A percentile compares a stretch with the other conserved stretches of the same genome.
These are phyloP conservation scores for Verticillium klebahnii DNA, from an alignment of 2,329 filamentous ascomycete genomes.

Conservation along the genomic window DNA sequence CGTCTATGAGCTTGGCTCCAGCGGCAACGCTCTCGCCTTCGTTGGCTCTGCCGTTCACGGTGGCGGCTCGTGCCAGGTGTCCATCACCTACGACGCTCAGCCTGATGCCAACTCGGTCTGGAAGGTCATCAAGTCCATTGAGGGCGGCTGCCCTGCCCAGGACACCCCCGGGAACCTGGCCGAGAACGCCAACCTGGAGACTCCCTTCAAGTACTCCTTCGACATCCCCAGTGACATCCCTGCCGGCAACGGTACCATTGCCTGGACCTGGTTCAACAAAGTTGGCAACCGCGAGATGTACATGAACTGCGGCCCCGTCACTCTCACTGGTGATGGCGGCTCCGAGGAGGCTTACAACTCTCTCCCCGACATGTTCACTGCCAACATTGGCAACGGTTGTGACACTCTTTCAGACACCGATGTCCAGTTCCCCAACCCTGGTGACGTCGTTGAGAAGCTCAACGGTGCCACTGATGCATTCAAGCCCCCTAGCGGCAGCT, in stretches of 20 bases:
- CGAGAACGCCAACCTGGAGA: conserved; percentile 33
- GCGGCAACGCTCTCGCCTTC: conserved; percentile 56
- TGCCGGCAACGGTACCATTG: conserved; percentile 72
- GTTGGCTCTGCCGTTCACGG: conserved; percentile 74
- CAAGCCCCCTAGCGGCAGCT: conserved; percentile 12
- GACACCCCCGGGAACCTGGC: conserved; percentile 54
- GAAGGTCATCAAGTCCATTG: conserved; percentile 85
- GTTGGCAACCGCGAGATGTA: conserved; percentile 94
- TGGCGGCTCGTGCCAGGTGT: conserved; percentile 88
- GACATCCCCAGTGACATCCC: conserved; percentile 67
- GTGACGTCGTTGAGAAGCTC: conserved; percentile 48
- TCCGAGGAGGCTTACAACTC: conserved; percentile 47
- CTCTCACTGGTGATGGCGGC: conserved; percentile 52
- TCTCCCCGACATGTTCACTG: conserved; percentile 72
- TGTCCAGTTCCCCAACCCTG: conserved; percentile 60
- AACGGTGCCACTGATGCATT: conserved; percentile 32
- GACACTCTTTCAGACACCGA: too few species aligned
- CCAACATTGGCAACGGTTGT: conserved; percentile 33
- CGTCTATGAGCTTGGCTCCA: conserved; percentile 58
- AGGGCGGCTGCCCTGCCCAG: conserved; percentile 75
- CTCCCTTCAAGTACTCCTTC: conserved; percentile 61
- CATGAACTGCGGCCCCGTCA: conserved; percentile 87
- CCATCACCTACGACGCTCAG: conserved; percentile 71
- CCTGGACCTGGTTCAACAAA: conserved; percentile 95
- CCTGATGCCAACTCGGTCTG: conserved; percentile 65